These are phyloP conservation scores for Solanum hybrid DNA, from an alignment of 305 asterid genomes.

Conservation along the genomic window DNA sequence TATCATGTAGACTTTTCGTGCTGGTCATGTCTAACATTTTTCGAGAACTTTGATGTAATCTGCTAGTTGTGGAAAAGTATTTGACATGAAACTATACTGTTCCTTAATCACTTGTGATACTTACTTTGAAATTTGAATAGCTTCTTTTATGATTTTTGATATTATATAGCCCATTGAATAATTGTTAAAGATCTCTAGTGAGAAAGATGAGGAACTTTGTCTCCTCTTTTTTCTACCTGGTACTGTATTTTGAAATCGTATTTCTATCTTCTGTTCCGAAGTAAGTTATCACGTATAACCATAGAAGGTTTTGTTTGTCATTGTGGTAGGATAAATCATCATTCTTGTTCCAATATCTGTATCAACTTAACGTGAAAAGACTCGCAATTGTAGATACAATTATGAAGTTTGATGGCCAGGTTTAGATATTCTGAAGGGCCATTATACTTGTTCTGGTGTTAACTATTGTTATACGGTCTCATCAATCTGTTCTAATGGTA, in stretches of 20 bases:
- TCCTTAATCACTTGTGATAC: background rate
- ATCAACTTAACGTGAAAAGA: background rate
- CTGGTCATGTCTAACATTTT: background rate
- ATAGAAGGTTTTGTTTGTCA: background rate
- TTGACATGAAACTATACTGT: background rate
- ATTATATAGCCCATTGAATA: background rate
- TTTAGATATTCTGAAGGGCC: background rate
- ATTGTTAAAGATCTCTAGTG: background rate
- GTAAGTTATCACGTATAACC: background rate
- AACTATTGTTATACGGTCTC: background rate
- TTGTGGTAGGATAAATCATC: background rate
- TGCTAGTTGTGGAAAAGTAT: background rate
- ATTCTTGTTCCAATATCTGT: background rate
- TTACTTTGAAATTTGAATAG: background rate
- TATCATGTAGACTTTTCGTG: background rate
- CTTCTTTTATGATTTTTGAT: background rate
- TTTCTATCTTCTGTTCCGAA: background rate
- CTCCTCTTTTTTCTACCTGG: background rate
- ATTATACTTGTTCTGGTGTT: background rate
- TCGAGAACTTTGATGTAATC: background rate
- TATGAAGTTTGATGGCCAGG: background rate
- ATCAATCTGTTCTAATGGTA: background rate
- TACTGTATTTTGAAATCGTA: background rate
- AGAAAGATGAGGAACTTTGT: background rate
- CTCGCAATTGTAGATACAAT: background rate